phyloP scores from a whole-genome alignment of 148 eudicot species.

The Rhododendron simsii region DNA sequence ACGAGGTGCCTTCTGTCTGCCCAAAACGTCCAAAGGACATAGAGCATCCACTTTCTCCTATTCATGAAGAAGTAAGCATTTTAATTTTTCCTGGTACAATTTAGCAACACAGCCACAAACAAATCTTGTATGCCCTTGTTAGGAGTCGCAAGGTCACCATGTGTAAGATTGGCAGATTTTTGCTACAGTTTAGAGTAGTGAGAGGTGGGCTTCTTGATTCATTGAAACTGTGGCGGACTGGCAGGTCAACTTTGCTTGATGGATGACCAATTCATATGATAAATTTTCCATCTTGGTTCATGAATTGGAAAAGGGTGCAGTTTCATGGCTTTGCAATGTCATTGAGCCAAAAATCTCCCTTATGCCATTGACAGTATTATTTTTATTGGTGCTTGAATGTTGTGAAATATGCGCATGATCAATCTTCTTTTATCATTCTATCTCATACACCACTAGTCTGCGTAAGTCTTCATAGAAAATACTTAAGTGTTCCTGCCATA shows the following conservation, averaged over 20 bases:
- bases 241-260: background rate
- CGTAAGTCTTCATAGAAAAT: background rate
- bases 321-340: background rate
- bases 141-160: slow-evolving; percentile 5
- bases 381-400: slow-evolving; percentile 1
- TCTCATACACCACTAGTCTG: background rate
- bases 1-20: slow-evolving; percentile 19
- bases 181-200: slow-evolving; percentile 13
- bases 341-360: background rate
- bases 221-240: background rate
- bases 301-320: background rate
- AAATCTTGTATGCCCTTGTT: background rate
- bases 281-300: background rate
- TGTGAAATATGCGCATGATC: background rate
- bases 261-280: background rate
- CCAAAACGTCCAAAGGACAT: slow-evolving; percentile 14
- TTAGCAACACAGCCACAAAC: background rate
- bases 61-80: slow-evolving; percentile 46
- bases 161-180: slow-evolving; percentile 18
- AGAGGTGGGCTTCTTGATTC: background rate
- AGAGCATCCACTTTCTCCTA: slow-evolving; percentile 47
- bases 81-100: slow-evolving; percentile 18
- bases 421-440: background rate
- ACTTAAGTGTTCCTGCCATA: background rate
- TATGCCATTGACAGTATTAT: background rate